A percentile compares a stretch with the other conserved stretches of the same genome.
Conservation (phyloP, 2,329 filamentous ascomycete genomes). For the Rosellinia necatrix region DNA sequence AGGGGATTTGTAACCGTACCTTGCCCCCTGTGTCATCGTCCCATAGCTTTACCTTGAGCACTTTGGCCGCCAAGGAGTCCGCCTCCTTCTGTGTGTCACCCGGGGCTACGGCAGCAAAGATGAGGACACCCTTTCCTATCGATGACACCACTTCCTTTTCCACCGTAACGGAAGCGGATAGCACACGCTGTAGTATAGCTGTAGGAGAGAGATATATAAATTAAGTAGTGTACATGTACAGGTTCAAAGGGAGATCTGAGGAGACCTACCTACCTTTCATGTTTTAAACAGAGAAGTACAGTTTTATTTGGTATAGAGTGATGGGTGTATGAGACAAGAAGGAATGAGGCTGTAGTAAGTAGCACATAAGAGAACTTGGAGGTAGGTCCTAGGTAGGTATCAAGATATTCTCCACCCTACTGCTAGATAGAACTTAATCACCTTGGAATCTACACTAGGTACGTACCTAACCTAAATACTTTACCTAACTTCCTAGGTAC, state of each 20-base stretch:
- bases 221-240: conserved; percentile 7
- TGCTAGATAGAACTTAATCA: neutral
- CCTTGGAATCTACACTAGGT: neutral
- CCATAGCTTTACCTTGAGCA: conserved; percentile 91
- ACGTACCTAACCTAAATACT: too few relatives aligned
- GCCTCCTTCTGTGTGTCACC: conserved; percentile 90
- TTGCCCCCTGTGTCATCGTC: conserved; percentile 75
- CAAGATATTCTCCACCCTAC: too few relatives aligned
- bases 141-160: conserved; percentile 88
- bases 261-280: conserved; percentile 45
- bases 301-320: too few relatives aligned
- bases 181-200: conserved; percentile 92
- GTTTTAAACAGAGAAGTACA: conserved; percentile 11
- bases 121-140: conserved; percentile 86
- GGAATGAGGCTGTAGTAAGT: too few relatives aligned
- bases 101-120: conserved; percentile 88
- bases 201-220: conserved; percentile 26
- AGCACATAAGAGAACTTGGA: too few relatives aligned
- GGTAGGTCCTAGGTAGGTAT: too few relatives aligned
- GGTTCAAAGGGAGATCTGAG: conserved; percentile 7
- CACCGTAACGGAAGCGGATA: conserved; percentile 94
- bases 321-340: too few relatives aligned
- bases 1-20: conserved; percentile 50
- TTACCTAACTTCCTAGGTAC: too few relatives aligned
- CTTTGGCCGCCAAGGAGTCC: conserved; percentile 79